Evolutionary conservation across 2,329 filamentous ascomycete genomes (phyloP).

Genomic region (Claviceps spartinae): DNA sequence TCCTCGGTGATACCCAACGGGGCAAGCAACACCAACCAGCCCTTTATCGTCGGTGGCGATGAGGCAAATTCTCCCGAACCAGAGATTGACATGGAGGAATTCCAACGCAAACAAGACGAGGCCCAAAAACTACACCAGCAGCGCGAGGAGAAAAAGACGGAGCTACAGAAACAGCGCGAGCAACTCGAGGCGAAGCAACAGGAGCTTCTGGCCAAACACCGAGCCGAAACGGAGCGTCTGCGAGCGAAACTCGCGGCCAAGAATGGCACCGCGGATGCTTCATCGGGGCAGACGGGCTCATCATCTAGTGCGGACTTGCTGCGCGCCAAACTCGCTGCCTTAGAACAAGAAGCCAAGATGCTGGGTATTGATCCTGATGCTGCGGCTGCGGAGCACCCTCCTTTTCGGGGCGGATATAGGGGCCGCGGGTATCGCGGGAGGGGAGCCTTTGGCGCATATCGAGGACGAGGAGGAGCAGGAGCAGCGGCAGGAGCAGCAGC

Average conservation of each 20-base stretch:
- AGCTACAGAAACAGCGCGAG: constrained; percentile 46
- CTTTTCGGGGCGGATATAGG: constrained; percentile 24
- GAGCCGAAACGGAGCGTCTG: constrained; percentile 53
- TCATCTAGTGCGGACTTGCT: constrained; percentile 48
- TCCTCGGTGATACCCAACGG: constrained; percentile 17
- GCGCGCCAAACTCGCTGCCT: constrained; percentile 56
- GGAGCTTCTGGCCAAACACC: constrained; percentile 48
- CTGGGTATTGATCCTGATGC: constrained; percentile 52
- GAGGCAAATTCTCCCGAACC: constrained; percentile 13
- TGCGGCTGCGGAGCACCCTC: constrained; percentile 26
- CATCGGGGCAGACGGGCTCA: constrained; percentile 12
- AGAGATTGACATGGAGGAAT: constrained; percentile 56
- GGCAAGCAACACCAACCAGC: constrained; percentile 1
- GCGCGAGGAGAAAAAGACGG: constrained; percentile 46
- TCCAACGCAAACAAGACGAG: constrained; percentile 54
- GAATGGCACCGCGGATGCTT: constrained; percentile 13
- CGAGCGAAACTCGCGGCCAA: constrained; percentile 34
- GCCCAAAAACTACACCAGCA: constrained; percentile 57
- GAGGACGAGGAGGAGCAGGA: too few species aligned
- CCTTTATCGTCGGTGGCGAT: constrained; percentile 15
- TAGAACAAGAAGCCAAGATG: constrained; percentile 58
- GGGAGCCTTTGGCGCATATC: constrained; percentile 10
- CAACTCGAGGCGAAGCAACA: constrained; percentile 53
- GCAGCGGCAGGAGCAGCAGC: constrained; percentile 9
- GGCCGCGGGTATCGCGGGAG: constrained; percentile 22